These are phyloP conservation scores for Alopecurus myosuroides DNA, from an alignment of 176 grass and related monocot genomes.

Conservation along the genomic window DNA sequence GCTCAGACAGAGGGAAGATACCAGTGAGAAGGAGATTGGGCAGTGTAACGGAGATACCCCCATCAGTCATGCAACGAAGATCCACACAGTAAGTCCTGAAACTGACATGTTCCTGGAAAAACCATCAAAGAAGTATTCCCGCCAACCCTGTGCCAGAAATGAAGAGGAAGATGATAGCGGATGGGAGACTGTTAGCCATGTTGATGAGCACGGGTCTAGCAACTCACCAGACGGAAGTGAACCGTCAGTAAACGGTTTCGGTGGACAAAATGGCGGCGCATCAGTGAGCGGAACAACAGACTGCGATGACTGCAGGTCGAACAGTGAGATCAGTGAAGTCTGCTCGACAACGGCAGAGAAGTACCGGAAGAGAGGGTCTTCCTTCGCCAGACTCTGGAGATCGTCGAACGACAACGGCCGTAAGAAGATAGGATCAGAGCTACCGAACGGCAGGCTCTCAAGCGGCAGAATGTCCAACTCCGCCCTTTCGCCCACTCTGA, in stretches of 20 bases:
- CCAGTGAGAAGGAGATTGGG: constrained; percentile 36
- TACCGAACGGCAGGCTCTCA: constrained; percentile 32
- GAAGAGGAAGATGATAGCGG: constrained; percentile 54
- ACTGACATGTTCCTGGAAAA: constrained; percentile 50
- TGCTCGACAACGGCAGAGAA: constrained; percentile 51
- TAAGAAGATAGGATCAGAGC: constrained; percentile 33
- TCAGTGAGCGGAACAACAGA: constrained; percentile 45
- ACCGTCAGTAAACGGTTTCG: constrained; percentile 53
- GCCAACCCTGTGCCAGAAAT: constrained; percentile 28
- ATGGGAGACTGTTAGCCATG: constrained; percentile 58
- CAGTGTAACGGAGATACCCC: constrained; percentile 33
- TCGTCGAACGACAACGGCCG: constrained; percentile 43
- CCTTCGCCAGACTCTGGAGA: constrained; percentile 55
- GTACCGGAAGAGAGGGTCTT: constrained; percentile 55
- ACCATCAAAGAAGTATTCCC: constrained; percentile 32
- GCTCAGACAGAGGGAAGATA: constrained; percentile 49
- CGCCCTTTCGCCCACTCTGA: constrained; percentile 34
- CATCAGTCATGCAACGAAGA: constrained; percentile 33
- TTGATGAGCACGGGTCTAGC: constrained; percentile 48
- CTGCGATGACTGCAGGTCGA: constrained; percentile 42
- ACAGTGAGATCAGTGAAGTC: constrained; percentile 47
- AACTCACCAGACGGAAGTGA: constrained; percentile 70
- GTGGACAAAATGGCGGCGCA: constrained; percentile 41
- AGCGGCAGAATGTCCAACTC: constrained; percentile 41
- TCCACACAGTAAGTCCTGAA: constrained; percentile 58